Conservation (phyloP, 495 filamentous ascomycete species). For the Lineolata rhizophorae region DNA sequence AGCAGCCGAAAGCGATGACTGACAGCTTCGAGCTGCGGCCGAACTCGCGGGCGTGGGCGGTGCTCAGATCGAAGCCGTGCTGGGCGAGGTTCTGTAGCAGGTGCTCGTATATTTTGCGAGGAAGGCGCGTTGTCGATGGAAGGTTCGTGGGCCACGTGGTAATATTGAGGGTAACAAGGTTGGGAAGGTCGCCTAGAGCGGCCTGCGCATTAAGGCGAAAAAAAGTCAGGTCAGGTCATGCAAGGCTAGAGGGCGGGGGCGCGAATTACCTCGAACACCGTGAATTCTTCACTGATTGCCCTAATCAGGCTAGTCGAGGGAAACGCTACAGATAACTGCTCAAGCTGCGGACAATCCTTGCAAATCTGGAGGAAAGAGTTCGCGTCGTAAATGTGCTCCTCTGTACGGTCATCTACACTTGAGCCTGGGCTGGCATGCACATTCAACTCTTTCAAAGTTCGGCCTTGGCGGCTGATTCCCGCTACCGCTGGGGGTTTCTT, state of each 20-base stretch:
- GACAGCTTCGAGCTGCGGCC: constrained; percentile 11
- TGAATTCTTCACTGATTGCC: constrained; percentile 10
- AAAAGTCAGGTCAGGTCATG: not conserved
- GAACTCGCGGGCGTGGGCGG: constrained; percentile 1
- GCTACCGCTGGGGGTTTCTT: constrained; percentile 14
- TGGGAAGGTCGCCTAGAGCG: constrained; percentile 9
- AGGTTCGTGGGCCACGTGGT: constrained; percentile 19
- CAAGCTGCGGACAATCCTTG: constrained; percentile 13
- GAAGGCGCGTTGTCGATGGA: constrained; percentile 13
- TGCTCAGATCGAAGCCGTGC: constrained; percentile 9
- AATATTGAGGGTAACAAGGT: constrained; percentile 18
- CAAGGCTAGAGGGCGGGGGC: not conserved
- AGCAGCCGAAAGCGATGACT: constrained; percentile 18
- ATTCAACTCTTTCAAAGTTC: constrained; percentile 15
- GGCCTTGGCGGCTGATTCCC: constrained; percentile 15
- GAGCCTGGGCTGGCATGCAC: constrained; percentile 11
- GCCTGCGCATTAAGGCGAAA: constrained; percentile 7
- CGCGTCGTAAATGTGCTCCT: constrained; percentile 15
- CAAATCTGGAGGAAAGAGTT: constrained; percentile 15
- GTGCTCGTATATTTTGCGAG: constrained; percentile 15
- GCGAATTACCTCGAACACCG: constrained; percentile 12
- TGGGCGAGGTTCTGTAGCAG: constrained; percentile 15
- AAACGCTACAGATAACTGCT: constrained; percentile 16
- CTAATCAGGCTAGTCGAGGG: constrained; percentile 14
- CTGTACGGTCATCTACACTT: constrained; percentile 6